A percentile compares a stretch with the other conserved stretches of the same genome.
phyloP scores from a whole-genome alignment of 352 stramenopile species.

The Pythium apleroticum region DNA sequence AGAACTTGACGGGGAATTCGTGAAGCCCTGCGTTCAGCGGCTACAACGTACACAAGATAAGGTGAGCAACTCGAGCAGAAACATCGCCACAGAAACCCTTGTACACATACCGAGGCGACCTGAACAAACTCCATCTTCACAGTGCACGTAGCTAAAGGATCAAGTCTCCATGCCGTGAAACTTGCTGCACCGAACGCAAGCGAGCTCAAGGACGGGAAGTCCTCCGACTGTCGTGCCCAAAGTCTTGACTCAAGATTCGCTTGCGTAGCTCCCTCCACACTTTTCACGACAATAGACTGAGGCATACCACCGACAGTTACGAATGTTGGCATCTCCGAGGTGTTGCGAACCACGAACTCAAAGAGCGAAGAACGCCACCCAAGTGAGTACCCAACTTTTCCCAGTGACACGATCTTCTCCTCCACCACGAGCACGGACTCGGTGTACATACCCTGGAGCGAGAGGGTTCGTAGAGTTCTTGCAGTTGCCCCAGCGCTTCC shows the following conservation, averaged over 20 bases:
- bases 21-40: conserved; percentile 50
- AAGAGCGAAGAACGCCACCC: conserved; percentile 75
- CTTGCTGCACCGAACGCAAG: conserved; percentile 15
- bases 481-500: conserved; percentile 23
- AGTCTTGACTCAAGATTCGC: not conserved
- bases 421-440: conserved; percentile 57
- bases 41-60: conserved; percentile 24
- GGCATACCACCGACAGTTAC: conserved; percentile 64
- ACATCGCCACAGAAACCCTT: too few relatives aligned
- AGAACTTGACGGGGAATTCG: conserved; percentile 61
- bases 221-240: not conserved
- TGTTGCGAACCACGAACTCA: conserved; percentile 63
- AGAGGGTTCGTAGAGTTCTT: conserved; percentile 68
- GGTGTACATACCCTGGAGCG: conserved; percentile 59
- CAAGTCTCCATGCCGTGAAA: conserved; percentile 51
- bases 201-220: conserved; percentile 10
- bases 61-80: not conserved
- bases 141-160: conserved; percentile 42
- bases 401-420: conserved; percentile 57
- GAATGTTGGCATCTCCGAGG: conserved; percentile 57
- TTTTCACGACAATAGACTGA: conserved; percentile 48
- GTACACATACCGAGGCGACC: conserved; percentile 47
- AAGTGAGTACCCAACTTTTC: conserved; percentile 82
- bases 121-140: conserved; percentile 73
- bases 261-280: conserved; percentile 24